Evolutionary conservation across 805 yeast species (phyloP), one percentile per base, ranked within the genome.

Genomic region (Monosporozyma unispora): DNA sequence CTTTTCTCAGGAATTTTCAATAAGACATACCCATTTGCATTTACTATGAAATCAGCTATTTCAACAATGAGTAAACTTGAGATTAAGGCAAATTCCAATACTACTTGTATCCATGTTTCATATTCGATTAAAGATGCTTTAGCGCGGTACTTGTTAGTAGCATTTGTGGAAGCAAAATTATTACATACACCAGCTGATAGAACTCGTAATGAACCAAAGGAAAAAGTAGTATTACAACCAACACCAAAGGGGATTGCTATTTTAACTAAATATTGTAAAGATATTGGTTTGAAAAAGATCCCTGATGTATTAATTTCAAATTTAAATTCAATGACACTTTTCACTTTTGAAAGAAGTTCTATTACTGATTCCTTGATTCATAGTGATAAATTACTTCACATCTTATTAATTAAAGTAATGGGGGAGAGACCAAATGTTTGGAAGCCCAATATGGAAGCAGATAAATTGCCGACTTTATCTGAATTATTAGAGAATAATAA

Each of bases 161-260:
- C 69, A 23, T 84, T 82, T 58, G 80, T 77, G 72, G 69, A 70
- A 2, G 83, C 87, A 0, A 80, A 79, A 53, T 65, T 87, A 1
- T 55, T 88, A 9, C 96, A 88, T 61, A 77, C 79, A 12, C 96
- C 96, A 0, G 77, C 78, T 2, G 89, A 84, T 53, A 70, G 91
- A 57, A 87, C 96, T 0, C 62, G 84, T 41, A 54, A 61, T 12
- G 67, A 62, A 40, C 73, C 81, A 5, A 75, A 74, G 46, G 66
- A 59, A 0, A 69, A 66, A 3, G 68, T 72, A 0, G 52, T 70
- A 2, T 60, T 87, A 27, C 97, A 91, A 61, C 96, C 96, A 3
- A 87, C 96, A 0, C 89, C 97, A 0, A 91, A 91, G 60, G 98
- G 97, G 1, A 80, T 88, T 7, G 81, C 88, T 0, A 59, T 87